phyloP scores from a whole-genome alignment of 495 filamentous ascomycete genomes.

The Penicillium flavigenum region DNA sequence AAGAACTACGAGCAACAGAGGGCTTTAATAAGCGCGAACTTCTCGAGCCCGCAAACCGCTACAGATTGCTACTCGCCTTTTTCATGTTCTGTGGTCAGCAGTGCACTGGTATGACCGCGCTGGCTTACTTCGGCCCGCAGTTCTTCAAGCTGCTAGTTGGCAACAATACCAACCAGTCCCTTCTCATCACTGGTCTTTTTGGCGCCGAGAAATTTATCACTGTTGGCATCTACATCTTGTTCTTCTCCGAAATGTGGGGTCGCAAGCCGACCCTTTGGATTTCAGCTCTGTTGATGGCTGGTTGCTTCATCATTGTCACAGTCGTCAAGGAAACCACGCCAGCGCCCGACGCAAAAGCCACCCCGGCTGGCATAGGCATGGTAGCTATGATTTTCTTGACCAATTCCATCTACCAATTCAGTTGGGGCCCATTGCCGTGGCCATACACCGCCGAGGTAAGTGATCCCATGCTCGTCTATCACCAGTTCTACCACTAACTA shows the following conservation, averaged over 20 bases:
- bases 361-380: constrained; percentile 44
- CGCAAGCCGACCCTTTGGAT: constrained; percentile 53
- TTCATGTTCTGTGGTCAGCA: constrained; percentile 43
- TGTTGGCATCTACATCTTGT: constrained; percentile 45
- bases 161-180: constrained; percentile 36
- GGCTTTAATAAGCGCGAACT: constrained; percentile 47
- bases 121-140: constrained; percentile 50
- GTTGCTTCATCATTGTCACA: constrained; percentile 50
- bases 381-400: constrained; percentile 52
- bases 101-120: constrained; percentile 44
- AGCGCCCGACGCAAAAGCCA: constrained; percentile 27
- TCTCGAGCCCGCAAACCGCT: constrained; percentile 44
- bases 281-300: constrained; percentile 48
- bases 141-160: constrained; percentile 50
- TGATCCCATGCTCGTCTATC: background rate
- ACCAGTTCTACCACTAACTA: background rate
- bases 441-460: constrained; percentile 44
- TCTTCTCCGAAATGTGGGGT: constrained; percentile 56
- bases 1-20: constrained; percentile 45
- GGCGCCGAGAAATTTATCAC: constrained; percentile 50
- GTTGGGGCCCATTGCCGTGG: constrained; percentile 55
- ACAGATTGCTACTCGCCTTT: constrained; percentile 38
- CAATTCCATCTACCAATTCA: constrained; percentile 46
- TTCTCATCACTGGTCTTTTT: constrained; percentile 51
- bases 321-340: constrained; percentile 43